These are phyloP conservation scores for Aspergillus thermomutatus DNA, from an alignment of 2,329 filamentous ascomycete genomes.

Conservation along the genomic window DNA sequence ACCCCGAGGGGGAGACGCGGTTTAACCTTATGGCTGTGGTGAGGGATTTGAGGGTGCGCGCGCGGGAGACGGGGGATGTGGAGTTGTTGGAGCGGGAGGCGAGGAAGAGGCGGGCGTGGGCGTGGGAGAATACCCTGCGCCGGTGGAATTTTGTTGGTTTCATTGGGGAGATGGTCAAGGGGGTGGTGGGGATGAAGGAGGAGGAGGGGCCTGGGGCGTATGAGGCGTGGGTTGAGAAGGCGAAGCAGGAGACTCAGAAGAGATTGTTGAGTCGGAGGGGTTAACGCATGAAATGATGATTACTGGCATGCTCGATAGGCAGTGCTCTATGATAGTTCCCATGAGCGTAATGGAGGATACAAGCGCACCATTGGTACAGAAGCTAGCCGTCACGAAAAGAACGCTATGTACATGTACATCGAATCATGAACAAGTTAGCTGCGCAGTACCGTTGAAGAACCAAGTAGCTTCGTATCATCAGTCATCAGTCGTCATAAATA, in stretches of 20 bases:
- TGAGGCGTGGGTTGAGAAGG: conserved; percentile 77
- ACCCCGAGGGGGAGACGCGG: conserved; percentile 81
- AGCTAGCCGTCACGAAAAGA: background rate
- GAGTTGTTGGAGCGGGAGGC: conserved; percentile 78
- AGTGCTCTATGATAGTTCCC: background rate
- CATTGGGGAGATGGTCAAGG: conserved; percentile 83
- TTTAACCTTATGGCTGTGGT: conserved; percentile 97
- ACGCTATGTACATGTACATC: background rate
- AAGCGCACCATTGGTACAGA: background rate
- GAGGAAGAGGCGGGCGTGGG: conserved; percentile 79
- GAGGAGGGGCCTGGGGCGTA: conserved; percentile 64
- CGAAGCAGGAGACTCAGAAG: conserved; percentile 42
- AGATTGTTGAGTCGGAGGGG: conserved; percentile 33
- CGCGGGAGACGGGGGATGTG: conserved; percentile 75
- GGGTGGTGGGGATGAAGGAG: conserved; percentile 73
- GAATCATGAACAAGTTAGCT: background rate
- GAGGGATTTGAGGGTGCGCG: conserved; percentile 72
- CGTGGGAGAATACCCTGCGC: conserved; percentile 89
- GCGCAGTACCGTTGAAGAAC: background rate
- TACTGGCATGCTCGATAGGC: too few relatives aligned
- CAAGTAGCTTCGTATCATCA: conserved; percentile 3
- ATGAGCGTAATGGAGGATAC: background rate
- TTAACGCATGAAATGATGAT: background rate
- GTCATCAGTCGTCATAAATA: conserved; percentile 6
- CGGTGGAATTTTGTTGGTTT: conserved; percentile 97